Base-by-base conservation (phyloP, 2,329 filamentous ascomycete species). In the Davidsoniella neocaledoniae region DNA sequence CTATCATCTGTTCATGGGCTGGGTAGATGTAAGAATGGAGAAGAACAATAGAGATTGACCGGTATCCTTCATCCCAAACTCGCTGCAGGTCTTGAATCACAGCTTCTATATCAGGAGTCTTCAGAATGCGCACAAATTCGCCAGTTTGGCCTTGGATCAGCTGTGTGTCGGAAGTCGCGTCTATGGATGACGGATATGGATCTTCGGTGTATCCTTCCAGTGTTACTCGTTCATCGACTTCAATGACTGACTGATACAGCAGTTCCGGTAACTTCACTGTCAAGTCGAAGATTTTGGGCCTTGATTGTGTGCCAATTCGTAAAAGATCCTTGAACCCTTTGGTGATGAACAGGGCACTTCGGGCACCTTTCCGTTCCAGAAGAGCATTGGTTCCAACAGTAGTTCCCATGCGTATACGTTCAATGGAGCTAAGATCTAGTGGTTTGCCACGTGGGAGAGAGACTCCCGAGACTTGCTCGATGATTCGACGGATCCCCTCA, bases 1-100 rank as follows among this genome's bases (percentile, higher is more conserved):
- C 86, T 8, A 94, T 72, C 40, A 86, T 60, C 1, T 80, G 78
- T 61, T 95, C 88, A 57, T 95, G 88, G 46, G 83, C 77, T 1
- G 86, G 86, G 59, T 86, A 95, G 0, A 86, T 94, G 61, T 94
- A 95, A 4, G 83, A 83, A 60, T 95, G 88, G 79, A 94, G 88
- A 53, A 95, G 66, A 58, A 86, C 93, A 1, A 95, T 86, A 2
- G 88, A 87, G 56, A 95, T 81, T 61, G 85, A 93, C 54, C 74
- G 73, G 57, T 93, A 80, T 0, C 82, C 81, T 7, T 73, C 66
- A 29, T 76, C 70, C 53, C 76, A 79, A 1, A 86, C 68, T 1
- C 67, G 61, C 56, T 79, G 69, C 7, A 87, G 62, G 53, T 81
- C 72, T 2, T 64, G 56, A 50, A 69, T 63, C 42, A 81, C 73